These are phyloP conservation scores for Arthrobotrys musiformis DNA, from an alignment of 2,329 filamentous ascomycete species.

Conservation along the genomic window DNA sequence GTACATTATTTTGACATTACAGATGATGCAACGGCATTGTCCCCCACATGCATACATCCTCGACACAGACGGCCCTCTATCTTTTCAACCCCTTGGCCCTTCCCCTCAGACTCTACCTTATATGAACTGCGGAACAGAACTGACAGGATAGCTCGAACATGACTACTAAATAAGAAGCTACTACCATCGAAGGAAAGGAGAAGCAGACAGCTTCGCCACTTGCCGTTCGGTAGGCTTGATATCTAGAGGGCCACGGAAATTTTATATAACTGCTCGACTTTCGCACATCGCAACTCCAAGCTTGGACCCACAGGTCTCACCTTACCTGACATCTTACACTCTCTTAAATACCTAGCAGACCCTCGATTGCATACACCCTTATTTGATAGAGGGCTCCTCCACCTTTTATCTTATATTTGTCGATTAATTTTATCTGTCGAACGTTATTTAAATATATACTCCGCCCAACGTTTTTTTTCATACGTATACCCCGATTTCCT, in stretches of 20 bases:
- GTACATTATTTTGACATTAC: conserved; percentile 55
- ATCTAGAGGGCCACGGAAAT: conserved; percentile 38
- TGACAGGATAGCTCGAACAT: conserved; percentile 53
- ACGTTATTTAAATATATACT: conserved; percentile 3
- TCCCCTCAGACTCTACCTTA: conserved; percentile 46
- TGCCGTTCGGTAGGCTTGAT: conserved; percentile 52
- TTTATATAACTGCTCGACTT: conserved; percentile 56
- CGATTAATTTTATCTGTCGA: conserved; percentile 6
- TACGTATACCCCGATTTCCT: not conserved
- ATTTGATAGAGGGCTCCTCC: conserved; percentile 32
- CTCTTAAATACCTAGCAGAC: conserved; percentile 49
- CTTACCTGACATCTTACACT: conserved; percentile 51
- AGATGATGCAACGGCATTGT: conserved; percentile 55
- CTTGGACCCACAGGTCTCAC: conserved; percentile 56
- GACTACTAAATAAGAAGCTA: conserved; percentile 56
- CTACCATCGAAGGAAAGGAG: conserved; percentile 50
- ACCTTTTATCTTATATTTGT: conserved; percentile 22
- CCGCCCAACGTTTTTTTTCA: not conserved
- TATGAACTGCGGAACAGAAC: conserved; percentile 50
- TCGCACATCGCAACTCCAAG: conserved; percentile 56
- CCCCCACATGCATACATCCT: conserved; percentile 56
- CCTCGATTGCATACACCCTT: conserved; percentile 34
- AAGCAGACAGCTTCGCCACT: conserved; percentile 53
- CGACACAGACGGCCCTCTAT: conserved; percentile 45
- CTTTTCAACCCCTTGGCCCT: conserved; percentile 50